Evolutionary conservation across 2,329 filamentous ascomycete genomes (phyloP).

Genomic region (Bisporella sp.): DNA sequence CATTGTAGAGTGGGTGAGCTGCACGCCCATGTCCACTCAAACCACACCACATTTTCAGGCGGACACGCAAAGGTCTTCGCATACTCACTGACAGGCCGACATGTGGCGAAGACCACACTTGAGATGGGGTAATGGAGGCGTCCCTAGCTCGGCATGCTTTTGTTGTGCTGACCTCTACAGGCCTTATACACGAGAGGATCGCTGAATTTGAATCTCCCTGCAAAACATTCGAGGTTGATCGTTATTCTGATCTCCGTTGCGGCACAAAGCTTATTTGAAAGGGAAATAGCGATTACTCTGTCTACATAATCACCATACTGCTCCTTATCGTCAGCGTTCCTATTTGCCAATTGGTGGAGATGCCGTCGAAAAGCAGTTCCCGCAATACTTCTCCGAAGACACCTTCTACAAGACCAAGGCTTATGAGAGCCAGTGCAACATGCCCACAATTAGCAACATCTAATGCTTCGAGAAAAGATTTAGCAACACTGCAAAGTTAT

Average conservation of each 20-base stretch:
- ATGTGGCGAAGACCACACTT: slow-evolving; percentile 13
- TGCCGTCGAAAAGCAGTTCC: slow-evolving; percentile 33
- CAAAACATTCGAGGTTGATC: neutral
- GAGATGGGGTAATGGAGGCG: slow-evolving; percentile 3
- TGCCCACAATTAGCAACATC: slow-evolving; percentile 52
- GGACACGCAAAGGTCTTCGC: neutral
- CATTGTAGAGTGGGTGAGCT: neutral
- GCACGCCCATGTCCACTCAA: neutral
- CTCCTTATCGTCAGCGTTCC: too few relatives aligned
- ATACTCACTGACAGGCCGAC: slow-evolving; percentile 13
- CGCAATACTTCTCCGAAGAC: slow-evolving; percentile 33
- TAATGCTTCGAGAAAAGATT: slow-evolving; percentile 43
- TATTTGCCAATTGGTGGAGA: slow-evolving; percentile 1
- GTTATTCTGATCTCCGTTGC: too few relatives aligned
- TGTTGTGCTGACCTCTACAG: neutral
- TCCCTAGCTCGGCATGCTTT: too few relatives aligned
- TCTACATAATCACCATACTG: too few relatives aligned
- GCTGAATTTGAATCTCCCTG: neutral
- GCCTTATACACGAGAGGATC: neutral
- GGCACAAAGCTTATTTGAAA: too few relatives aligned
- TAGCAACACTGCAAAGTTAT: slow-evolving; percentile 41
- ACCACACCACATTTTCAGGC: neutral
- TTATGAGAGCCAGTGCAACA: slow-evolving; percentile 48
- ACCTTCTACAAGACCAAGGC: slow-evolving; percentile 40
- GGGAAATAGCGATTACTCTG: too few relatives aligned